These are phyloP conservation scores for Ophiocordyceps camponoti-leonardi DNA, from an alignment of 2,329 filamentous ascomycete genomes.

Conservation along the genomic window DNA sequence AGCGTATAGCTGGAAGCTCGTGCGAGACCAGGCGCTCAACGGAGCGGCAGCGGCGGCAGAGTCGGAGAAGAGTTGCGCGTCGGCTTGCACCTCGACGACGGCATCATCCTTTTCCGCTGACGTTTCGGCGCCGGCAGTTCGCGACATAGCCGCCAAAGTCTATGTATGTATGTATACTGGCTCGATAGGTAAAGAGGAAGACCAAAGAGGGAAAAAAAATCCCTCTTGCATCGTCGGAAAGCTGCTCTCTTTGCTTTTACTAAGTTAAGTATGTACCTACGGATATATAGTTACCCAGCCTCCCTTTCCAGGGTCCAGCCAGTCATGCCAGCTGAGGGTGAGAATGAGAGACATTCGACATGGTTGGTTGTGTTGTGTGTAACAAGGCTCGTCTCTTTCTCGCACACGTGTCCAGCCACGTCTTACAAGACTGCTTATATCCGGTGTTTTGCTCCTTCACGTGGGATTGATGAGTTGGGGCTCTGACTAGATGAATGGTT, in stretches of 20 bases:
- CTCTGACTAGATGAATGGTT: too few species aligned
- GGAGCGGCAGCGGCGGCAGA: constrained; percentile 11
- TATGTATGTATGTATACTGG: too few species aligned
- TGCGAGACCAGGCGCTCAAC: constrained; percentile 14
- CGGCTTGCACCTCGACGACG: constrained; percentile 12
- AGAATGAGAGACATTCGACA: background rate
- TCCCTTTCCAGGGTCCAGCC: too few species aligned
- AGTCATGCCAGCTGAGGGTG: background rate
- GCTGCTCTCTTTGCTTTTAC: too few species aligned
- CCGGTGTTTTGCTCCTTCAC: too few species aligned
- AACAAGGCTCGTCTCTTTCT: background rate
- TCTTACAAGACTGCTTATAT: background rate
- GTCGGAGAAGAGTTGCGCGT: constrained; percentile 9
- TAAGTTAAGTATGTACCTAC: too few species aligned
- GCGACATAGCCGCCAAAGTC: background rate
- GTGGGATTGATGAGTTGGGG: too few species aligned
- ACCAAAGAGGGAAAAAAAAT: too few species aligned
- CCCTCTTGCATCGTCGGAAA: background rate
- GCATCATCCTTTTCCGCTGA: constrained; percentile 5
- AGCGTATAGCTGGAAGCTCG: constrained; percentile 17
- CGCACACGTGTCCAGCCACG: background rate
- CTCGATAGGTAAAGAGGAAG: too few species aligned
- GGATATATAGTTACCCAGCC: too few species aligned
- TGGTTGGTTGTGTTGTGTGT: too few species aligned
- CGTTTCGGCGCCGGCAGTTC: background rate